A percentile compares a stretch with the other conserved stretches of the same genome.
phyloP scores from a whole-genome alignment of 1,139 yeast species.

The Fermentozyma sake region DNA sequence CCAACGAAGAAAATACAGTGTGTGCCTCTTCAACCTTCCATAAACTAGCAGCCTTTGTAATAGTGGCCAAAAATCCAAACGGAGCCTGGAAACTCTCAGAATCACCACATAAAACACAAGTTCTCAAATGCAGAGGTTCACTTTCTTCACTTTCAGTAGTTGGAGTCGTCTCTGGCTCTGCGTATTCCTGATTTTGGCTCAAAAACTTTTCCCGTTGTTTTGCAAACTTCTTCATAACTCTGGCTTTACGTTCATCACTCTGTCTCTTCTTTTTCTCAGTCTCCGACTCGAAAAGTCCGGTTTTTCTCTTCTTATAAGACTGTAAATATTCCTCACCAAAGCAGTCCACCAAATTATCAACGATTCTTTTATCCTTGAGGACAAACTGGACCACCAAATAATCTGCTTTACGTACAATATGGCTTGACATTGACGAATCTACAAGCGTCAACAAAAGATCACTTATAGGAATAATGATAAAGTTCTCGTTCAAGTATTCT shows the following conservation, averaged over 20 bases:
- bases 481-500: constrained; percentile 37
- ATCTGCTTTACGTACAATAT: constrained; percentile 51
- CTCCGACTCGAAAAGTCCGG: constrained; percentile 25
- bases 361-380: constrained; percentile 41
- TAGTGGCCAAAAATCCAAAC: constrained; percentile 53
- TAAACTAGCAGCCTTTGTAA: constrained; percentile 34
- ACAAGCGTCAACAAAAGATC: constrained; percentile 49
- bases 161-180: constrained; percentile 13
- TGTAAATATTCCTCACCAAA: constrained; percentile 55
- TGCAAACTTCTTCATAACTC: constrained; percentile 39
- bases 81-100: constrained; percentile 38
- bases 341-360: constrained; percentile 48
- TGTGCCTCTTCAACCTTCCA: constrained; percentile 42
- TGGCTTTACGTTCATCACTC: constrained; percentile 34
- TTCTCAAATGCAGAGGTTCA: constrained; percentile 17
- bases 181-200: constrained; percentile 25
- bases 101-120: constrained; percentile 68
- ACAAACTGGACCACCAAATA: constrained; percentile 48
- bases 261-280: constrained; percentile 43
- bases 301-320: constrained; percentile 29
- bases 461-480: constrained; percentile 52
- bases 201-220: constrained; percentile 37
- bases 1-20: constrained; percentile 10
- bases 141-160: constrained; percentile 7
- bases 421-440: constrained; percentile 47